A percentile compares a stretch with the other conserved stretches of the same genome.
These are phyloP conservation scores for Flaveria robusta DNA, from an alignment of 129 eudicot genomes.

Conservation along the genomic window DNA sequence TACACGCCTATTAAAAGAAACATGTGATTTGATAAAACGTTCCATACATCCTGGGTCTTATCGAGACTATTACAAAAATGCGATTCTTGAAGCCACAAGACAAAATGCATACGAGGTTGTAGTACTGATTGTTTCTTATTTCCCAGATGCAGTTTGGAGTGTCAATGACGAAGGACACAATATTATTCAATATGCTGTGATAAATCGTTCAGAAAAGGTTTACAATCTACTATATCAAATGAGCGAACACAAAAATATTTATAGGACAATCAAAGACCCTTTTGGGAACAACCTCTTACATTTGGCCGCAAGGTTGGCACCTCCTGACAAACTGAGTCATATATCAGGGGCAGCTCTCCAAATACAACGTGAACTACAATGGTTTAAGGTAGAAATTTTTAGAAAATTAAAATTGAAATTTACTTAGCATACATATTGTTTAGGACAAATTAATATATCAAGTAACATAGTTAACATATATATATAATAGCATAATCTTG, in stretches of 20 bases:
- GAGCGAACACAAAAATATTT: background rate
- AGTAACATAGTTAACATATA: too few species aligned
- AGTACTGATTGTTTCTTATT: background rate
- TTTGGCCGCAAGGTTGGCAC: constrained; percentile 13
- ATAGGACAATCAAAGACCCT: background rate
- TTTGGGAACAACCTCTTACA: background rate
- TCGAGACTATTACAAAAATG: background rate
- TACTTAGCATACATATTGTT: too few species aligned
- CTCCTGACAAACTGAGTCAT: background rate
- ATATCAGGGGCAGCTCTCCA: constrained; percentile 6
- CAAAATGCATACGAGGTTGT: background rate
- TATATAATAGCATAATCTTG: background rate
- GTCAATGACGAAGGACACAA: background rate
- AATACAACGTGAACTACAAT: background rate
- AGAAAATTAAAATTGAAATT: background rate
- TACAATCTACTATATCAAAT: constrained; percentile 2
- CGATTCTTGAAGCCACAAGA: constrained; percentile 8
- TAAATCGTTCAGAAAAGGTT: constrained; percentile 1
- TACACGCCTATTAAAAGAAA: background rate
- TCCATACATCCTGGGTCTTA: too few species aligned
- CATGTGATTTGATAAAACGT: background rate
- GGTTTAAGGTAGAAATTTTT: background rate
- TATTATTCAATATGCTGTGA: constrained; percentile 1
- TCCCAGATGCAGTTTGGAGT: background rate
- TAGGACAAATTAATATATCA: too few species aligned